Evolutionary conservation across 2,329 filamentous ascomycete genomes (phyloP).

Genomic region (Colletotrichum gloeosporioides): DNA sequence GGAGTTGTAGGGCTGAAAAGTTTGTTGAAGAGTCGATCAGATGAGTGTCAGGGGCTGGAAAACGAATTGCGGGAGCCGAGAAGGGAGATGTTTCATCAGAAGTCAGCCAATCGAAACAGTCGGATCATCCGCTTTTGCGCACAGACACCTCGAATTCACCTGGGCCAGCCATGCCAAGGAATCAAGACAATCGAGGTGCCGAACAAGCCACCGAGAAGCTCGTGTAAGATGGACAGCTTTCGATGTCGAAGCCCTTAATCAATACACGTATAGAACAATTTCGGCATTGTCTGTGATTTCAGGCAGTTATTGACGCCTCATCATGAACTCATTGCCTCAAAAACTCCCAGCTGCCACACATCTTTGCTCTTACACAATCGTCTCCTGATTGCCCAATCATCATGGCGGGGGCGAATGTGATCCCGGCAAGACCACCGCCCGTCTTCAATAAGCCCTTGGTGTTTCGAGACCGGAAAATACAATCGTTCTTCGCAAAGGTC

Average conservation of each 20-base stretch:
- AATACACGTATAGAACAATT: neutral
- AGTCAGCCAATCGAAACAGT: neutral
- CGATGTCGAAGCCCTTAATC: neutral
- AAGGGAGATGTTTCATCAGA: neutral
- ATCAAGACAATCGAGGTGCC: neutral
- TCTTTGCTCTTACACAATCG: neutral
- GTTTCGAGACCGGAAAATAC: neutral
- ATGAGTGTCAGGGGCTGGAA: neutral
- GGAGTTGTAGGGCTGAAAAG: neutral
- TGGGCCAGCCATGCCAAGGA: neutral
- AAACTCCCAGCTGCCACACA: neutral
- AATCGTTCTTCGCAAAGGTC: neutral
- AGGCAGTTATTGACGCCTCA: neutral
- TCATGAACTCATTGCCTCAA: neutral
- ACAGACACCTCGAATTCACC: neutral
- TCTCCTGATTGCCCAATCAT: neutral
- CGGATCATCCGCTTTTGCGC: neutral
- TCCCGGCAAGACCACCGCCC: neutral
- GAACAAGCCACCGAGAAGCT: neutral
- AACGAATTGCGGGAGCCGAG: neutral
- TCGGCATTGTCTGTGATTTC: fast-evolving
- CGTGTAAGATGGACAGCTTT: neutral
- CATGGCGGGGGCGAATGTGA: neutral
- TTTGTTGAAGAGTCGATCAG: neutral
- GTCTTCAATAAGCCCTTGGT: neutral